A percentile compares a stretch with the other conserved stretches of the same genome.
phyloP scores from a whole-genome alignment of 2,329 filamentous ascomycete species.

The Aspergillus tubingensis region DNA sequence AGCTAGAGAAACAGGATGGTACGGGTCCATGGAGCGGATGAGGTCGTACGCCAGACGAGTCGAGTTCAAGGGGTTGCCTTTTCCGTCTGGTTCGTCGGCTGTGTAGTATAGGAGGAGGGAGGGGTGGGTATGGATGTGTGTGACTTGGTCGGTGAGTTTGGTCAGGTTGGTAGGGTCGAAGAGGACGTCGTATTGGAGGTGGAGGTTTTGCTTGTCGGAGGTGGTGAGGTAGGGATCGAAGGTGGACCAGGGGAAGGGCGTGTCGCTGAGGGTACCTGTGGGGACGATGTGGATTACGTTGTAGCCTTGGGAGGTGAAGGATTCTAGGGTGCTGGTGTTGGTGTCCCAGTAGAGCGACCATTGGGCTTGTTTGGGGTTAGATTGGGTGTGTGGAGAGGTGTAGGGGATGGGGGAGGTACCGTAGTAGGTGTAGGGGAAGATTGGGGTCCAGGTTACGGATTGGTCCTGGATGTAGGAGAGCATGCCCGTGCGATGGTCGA shows the following conservation, averaged over 20 bases:
- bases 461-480: not conserved
- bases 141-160: not conserved
- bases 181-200: slow-evolving; percentile 4
- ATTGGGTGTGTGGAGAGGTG: not conserved
- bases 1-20: not conserved
- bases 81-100: not conserved
- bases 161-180: not conserved
- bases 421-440: slow-evolving; percentile 8
- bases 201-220: not conserved
- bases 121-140: not conserved
- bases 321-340: not conserved
- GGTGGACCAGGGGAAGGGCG: not conserved
- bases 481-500: not conserved
- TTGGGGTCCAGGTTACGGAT: not conserved
- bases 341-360: slow-evolving; percentile 9
- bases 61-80: not conserved
- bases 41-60: not conserved
- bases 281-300: slow-evolving; percentile 7
- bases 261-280: not conserved
- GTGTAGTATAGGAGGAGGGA: slow-evolving; percentile 3
- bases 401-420: not conserved
- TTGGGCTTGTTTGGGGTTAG: not conserved
- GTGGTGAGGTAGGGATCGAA: not conserved
- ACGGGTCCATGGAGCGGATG: not conserved
- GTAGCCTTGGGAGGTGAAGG: not conserved